Evolutionary conservation across 2,329 filamentous ascomycete species (phyloP), one percentile per base, ranked within the genome.

Genomic region (Thermomyces lanuginosus): DNA sequence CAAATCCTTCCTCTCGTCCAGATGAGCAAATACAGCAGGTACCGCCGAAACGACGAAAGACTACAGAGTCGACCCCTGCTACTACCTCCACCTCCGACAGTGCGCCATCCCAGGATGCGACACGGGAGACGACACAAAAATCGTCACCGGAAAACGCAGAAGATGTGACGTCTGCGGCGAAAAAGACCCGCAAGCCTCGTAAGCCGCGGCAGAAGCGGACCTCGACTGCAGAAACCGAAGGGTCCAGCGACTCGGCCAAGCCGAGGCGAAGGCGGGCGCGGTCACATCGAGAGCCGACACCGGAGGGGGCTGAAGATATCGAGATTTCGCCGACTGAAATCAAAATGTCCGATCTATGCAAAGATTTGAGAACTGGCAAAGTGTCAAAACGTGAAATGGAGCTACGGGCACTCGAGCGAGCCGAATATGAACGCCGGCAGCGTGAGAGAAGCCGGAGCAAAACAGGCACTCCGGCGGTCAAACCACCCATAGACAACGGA

Each of bases 281-380:
- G 22, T 48, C 41, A 31, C 45, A 45, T 36, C 51, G 53, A 9
- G 52, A 55, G 29, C 39, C 45, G 6, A 63, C 59, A 2, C 61
- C 61, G 2, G 60, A 64, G 32, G 54, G 55, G 31, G 55, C 60
- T 1, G 61, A 64, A 33, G 37, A 41, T 8, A 43, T 58, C 5
- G 48, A 64, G 46, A 72, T 74, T 26, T 57, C 66, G 27, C 58
- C 66, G 0, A 53, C 59, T 8, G 50, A 55, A 11, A 54, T 66
- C 3, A 68, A 61, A 27, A 74, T 76, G 69, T 61, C 56, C 16
- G 63, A 69, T 23, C 46, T 75, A 2, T 66, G 61, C 36, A 61
- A 56, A 27, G 64, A 67, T 36, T 47, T 58, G 18, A 51, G 56
- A n/a, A 58, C 57, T 1, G 70, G 70, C 23, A 66, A 61, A 36